phyloP scores from a whole-genome alignment of 2,329 filamentous ascomycete genomes.

The Phaeomoniella chlamydospora region DNA sequence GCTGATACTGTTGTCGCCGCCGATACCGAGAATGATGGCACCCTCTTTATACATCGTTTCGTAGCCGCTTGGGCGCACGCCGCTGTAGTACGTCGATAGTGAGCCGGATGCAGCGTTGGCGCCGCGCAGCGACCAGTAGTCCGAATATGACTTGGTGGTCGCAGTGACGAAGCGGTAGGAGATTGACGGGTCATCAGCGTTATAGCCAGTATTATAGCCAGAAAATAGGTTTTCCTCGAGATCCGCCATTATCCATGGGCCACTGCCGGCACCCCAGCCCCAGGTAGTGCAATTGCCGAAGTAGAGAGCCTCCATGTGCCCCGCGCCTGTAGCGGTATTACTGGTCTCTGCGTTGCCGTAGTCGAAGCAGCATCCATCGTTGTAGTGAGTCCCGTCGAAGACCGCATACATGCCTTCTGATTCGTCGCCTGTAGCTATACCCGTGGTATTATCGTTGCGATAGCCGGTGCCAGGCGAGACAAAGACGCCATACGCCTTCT shows the following conservation, averaged over 20 bases:
- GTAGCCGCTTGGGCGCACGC: constrained; percentile 43
- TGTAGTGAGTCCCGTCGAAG: constrained; percentile 19
- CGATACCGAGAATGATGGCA: constrained; percentile 54
- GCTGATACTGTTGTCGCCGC: constrained; percentile 48
- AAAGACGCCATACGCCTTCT: constrained; percentile 51
- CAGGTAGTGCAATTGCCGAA: constrained; percentile 40
- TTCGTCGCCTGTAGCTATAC: constrained; percentile 39
- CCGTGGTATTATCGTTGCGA: constrained; percentile 39
- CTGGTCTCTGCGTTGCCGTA: constrained; percentile 44
- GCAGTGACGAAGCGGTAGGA: constrained; percentile 42
- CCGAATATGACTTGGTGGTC: constrained; percentile 39
- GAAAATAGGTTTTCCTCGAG: constrained; percentile 55
- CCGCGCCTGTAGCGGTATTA: constrained; percentile 40
- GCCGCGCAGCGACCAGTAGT: constrained; percentile 46
- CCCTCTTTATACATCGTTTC: constrained; percentile 51
- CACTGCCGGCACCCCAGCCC: constrained; percentile 42
- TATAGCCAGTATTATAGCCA: constrained; percentile 29
- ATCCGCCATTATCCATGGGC: constrained; percentile 57
- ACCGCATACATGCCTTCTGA: constrained; percentile 25
- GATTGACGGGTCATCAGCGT: constrained; percentile 38
- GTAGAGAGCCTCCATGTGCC: constrained; percentile 58
- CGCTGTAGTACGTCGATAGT: constrained; percentile 45
- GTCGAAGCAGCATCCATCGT: constrained; percentile 30
- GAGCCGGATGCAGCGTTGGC: constrained; percentile 39
- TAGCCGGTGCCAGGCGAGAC: constrained; percentile 48